These are phyloP conservation scores for Lolium multiflorum DNA, from an alignment of 176 grass and related monocot species.

Conservation along the genomic window DNA sequence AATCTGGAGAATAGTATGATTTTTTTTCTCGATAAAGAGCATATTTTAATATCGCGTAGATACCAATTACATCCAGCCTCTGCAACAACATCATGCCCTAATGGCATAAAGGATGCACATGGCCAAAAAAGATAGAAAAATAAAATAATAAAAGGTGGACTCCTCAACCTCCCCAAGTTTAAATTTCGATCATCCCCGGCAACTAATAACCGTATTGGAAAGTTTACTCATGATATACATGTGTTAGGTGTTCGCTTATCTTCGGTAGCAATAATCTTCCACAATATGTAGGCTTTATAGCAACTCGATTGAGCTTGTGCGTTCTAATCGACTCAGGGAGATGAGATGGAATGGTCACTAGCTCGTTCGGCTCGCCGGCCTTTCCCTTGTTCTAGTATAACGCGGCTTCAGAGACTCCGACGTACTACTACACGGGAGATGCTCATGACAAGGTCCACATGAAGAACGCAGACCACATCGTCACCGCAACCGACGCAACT, in stretches of 20 bases:
- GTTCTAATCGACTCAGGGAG: background rate
- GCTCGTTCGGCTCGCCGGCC: background rate
- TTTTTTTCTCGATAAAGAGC: too few relatives aligned
- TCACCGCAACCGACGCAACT: constrained; percentile 73
- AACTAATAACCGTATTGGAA: background rate
- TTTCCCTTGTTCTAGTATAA: background rate
- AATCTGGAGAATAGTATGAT: background rate
- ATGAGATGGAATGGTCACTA: background rate
- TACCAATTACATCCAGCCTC: too few relatives aligned
- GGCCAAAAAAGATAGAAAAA: too few relatives aligned
- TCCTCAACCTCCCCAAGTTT: background rate
- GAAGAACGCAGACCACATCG: constrained; percentile 83
- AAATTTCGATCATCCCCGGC: background rate
- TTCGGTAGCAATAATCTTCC: too few relatives aligned
- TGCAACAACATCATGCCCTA: too few relatives aligned
- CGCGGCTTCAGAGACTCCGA: background rate
- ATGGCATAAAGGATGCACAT: too few relatives aligned
- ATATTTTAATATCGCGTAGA: too few relatives aligned
- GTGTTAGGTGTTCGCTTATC: too few relatives aligned
- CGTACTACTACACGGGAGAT: background rate
- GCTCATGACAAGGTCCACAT: constrained; percentile 74
- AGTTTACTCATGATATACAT: too few relatives aligned
- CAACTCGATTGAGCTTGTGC: background rate
- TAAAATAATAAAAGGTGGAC: background rate
- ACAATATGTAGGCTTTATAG: too few relatives aligned